Percentiles rank a stretch among this genome's conserved stretches.
Conservation (phyloP, 2,329 filamentous ascomycete species). For the Fusarium sp. region DNA sequence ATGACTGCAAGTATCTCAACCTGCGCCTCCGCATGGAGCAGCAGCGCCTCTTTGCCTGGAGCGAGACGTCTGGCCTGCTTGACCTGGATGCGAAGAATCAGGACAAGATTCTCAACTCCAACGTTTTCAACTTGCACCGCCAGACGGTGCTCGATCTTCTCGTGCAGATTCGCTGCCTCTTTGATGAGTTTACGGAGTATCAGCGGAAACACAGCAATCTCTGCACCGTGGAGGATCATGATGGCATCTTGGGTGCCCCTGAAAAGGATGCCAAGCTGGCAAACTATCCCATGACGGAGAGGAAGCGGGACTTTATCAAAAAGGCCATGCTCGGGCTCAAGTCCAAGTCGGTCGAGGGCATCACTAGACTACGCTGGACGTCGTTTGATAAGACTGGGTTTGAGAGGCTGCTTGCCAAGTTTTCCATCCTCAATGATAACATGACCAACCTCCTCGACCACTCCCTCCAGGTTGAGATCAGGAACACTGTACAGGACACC, state of each 20-base stretch:
- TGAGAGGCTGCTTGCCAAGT: constrained; percentile 57
- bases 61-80: constrained; percentile 60
- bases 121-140: constrained; percentile 60
- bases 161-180: constrained; percentile 59
- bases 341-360: constrained; percentile 50
- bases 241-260: constrained; percentile 50
- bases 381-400: constrained; percentile 60
- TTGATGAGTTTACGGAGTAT: constrained; percentile 58
- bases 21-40: constrained; percentile 62
- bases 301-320: constrained; percentile 56
- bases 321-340: constrained; percentile 56
- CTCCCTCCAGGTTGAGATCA: constrained; percentile 59
- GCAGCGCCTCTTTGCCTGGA: constrained; percentile 62
- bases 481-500: constrained; percentile 60
- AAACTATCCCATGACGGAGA: constrained; percentile 57
- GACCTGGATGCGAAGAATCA: constrained; percentile 56
- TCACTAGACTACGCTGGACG: constrained; percentile 56
- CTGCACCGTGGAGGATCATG: constrained; percentile 48
- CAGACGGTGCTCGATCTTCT: constrained; percentile 62
- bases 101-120: constrained; percentile 57
- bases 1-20: constrained; percentile 61
- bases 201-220: constrained; percentile 55
- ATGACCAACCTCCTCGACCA: constrained; percentile 62
- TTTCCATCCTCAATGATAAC: constrained; percentile 59
- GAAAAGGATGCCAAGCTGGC: constrained; percentile 58